These are phyloP conservation scores for Steccherinum ochraceum DNA, from an alignment of 768 basidiomycete species.

Conservation along the genomic window DNA sequence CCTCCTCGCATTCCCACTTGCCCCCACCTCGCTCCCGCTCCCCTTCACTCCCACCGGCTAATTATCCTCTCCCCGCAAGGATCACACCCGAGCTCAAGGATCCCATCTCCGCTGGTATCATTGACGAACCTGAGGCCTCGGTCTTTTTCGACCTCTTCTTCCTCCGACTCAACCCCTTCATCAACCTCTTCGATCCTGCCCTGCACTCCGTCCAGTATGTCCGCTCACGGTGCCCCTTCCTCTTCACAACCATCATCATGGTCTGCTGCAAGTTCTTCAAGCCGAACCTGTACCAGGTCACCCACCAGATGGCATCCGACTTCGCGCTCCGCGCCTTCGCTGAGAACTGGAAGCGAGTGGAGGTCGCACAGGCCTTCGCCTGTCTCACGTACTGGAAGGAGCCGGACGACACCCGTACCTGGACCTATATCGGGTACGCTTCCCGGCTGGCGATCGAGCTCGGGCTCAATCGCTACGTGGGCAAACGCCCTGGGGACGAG, in stretches of 20 bases:
- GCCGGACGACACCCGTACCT: constrained; percentile 79
- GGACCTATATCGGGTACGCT: constrained; percentile 86
- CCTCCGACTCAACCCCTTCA: constrained; percentile 81
- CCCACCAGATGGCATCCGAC: constrained; percentile 67
- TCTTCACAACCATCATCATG: constrained; percentile 82
- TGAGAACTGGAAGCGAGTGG: constrained; percentile 74
- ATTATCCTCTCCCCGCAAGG: not conserved
- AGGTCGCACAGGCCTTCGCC: constrained; percentile 84
- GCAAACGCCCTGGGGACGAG: constrained; percentile 51
- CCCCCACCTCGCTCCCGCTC: not conserved
- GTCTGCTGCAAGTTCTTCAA: constrained; percentile 82
- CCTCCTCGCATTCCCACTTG: not conserved
- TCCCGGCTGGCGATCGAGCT: constrained; percentile 87
- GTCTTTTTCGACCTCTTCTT: constrained; percentile 75
- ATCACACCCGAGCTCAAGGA: constrained; percentile 30
- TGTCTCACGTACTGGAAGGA: constrained; percentile 89
- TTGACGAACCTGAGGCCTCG: constrained; percentile 64
- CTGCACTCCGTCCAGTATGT: constrained; percentile 78
- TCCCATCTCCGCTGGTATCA: constrained; percentile 65
- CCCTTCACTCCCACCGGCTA: constrained; percentile 1
- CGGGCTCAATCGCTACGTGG: constrained; percentile 64
- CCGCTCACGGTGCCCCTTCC: constrained; percentile 71
- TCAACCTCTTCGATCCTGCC: constrained; percentile 84
- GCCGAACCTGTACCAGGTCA: constrained; percentile 56
- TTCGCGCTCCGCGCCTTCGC: constrained; percentile 74